Evolutionary conservation across 768 basidiomycete genomes (phyloP).

Genomic region (Holtermanniella nyarrowii): DNA sequence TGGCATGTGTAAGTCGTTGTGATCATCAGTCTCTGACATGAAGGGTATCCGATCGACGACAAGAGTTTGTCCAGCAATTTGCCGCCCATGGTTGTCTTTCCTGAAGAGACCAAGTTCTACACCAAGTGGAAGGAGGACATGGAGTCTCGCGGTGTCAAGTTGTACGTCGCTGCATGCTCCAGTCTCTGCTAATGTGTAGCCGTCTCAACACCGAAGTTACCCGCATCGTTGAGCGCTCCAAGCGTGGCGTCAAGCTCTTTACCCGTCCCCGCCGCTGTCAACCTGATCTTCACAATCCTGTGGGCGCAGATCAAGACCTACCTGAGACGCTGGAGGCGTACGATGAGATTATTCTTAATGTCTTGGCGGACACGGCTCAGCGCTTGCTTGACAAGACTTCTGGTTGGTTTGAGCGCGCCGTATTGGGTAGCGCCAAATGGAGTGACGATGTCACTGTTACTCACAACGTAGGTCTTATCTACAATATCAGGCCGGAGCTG

Average conservation of each 20-base stretch:
- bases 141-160: slow-evolving; percentile 39
- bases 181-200: slow-evolving; percentile 9
- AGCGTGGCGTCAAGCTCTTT: slow-evolving; percentile 35
- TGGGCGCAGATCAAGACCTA: slow-evolving; percentile 38
- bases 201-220: slow-evolving; percentile 41
- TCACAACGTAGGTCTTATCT: slow-evolving; percentile 39
- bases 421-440: slow-evolving; percentile 47
- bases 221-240: slow-evolving; percentile 27
- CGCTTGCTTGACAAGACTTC: slow-evolving; percentile 44
- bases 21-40: not conserved
- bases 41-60: slow-evolving; percentile 41
- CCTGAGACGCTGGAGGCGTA: slow-evolving; percentile 39
- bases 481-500: not conserved
- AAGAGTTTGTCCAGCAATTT: slow-evolving; percentile 41
- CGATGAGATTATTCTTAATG: slow-evolving; percentile 47
- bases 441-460: slow-evolving; percentile 47
- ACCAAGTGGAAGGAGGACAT: slow-evolving; percentile 39
- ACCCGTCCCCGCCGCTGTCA: slow-evolving; percentile 33
- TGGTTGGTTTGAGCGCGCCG: slow-evolving; percentile 42
- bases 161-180: slow-evolving; percentile 19
- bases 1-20: slow-evolving; percentile 38
- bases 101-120: slow-evolving; percentile 42
- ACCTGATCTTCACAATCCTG: slow-evolving; percentile 41
- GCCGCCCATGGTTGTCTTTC: slow-evolving; percentile 46
- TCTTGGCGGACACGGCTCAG: slow-evolving; percentile 46